These are phyloP conservation scores for Juglanconis sp. DNA, from an alignment of 2,329 filamentous ascomycete genomes.

Conservation along the genomic window DNA sequence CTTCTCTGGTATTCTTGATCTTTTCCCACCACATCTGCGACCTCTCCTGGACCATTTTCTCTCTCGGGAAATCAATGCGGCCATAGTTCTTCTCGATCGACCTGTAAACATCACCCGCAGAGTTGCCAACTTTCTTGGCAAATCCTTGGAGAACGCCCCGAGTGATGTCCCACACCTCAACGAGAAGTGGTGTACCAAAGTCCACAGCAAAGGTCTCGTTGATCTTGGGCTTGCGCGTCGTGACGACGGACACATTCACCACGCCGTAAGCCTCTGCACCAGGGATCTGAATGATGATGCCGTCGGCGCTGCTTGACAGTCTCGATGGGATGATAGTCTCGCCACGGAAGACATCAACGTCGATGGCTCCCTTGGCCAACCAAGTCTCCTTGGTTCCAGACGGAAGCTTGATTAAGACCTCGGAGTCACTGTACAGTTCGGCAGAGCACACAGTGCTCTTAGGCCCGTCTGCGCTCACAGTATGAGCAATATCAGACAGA, in stretches of 20 bases:
- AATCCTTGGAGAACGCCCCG: neutral
- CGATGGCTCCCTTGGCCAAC: conserved; percentile 55
- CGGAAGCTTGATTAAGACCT: conserved; percentile 54
- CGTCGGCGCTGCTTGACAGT: conserved; percentile 45
- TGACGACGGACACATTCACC: conserved; percentile 56
- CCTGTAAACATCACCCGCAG: conserved; percentile 29
- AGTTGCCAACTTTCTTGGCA: neutral
- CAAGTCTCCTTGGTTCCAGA: conserved; percentile 49
- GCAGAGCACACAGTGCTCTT: conserved; percentile 42
- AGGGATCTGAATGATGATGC: conserved; percentile 50
- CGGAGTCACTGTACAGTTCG: conserved; percentile 42
- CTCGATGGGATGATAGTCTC: conserved; percentile 46
- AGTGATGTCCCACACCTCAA: conserved; percentile 27
- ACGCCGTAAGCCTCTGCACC: conserved; percentile 55
- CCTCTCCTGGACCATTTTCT: conserved; percentile 29
- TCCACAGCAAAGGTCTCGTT: conserved; percentile 60
- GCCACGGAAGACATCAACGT: conserved; percentile 51
- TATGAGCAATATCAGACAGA: conserved; percentile 34
- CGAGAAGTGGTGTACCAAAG: conserved; percentile 50
- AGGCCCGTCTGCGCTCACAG: conserved; percentile 23
- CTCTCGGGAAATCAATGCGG: conserved; percentile 28
- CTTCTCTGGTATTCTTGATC: conserved; percentile 26
- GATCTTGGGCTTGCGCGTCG: conserved; percentile 57
- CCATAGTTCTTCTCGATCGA: conserved; percentile 27
- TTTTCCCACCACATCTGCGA: conserved; percentile 29